A percentile compares a stretch with the other conserved stretches of the same genome.
Evolutionary conservation across 768 basidiomycete species (phyloP).

Genomic region (Suillus hirtellus): DNA sequence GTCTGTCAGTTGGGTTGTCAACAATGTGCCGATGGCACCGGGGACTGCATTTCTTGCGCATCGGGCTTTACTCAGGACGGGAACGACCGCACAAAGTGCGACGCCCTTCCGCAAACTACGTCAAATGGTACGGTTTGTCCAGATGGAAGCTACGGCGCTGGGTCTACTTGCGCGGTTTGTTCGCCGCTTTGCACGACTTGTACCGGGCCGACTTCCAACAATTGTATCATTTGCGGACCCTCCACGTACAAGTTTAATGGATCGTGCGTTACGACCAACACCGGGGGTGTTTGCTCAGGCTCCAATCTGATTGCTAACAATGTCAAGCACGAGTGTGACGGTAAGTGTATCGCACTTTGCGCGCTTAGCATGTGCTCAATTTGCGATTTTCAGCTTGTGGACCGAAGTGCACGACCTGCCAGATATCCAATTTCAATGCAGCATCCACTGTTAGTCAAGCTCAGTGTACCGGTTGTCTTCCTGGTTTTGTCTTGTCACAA

Average conservation of each 20-base stretch:
- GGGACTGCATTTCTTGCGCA: conserved; percentile 72
- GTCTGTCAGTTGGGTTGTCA: conserved; percentile 77
- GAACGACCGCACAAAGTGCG: conserved; percentile 67
- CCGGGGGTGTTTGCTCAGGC: conserved; percentile 71
- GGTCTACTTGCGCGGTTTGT: conserved; percentile 56
- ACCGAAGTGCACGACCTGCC: conserved; percentile 76
- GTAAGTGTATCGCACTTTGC: conserved; percentile 44
- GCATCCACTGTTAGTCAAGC: conserved; percentile 64
- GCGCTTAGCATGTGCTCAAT: conserved; percentile 10
- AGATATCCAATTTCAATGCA: conserved; percentile 68
- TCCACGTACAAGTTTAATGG: conserved; percentile 68
- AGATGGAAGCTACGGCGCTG: conserved; percentile 61
- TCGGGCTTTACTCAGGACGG: conserved; percentile 67
- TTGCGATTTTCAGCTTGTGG: conserved; percentile 61
- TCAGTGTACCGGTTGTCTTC: conserved; percentile 77
- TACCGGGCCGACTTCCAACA: conserved; percentile 61
- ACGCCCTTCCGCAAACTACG: conserved; percentile 50
- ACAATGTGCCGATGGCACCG: conserved; percentile 65
- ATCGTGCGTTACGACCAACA: conserved; percentile 64
- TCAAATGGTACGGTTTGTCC: conserved; percentile 61
- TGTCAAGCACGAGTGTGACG: conserved; percentile 79
- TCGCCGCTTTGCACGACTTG: conserved; percentile 73
- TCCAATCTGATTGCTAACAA: conserved; percentile 77
- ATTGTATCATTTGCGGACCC: conserved; percentile 68
- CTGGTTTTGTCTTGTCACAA: conserved; percentile 70